Percentiles rank a stretch among this genome's conserved stretches.
Conservation (phyloP, 169 alveolate species). For the Theileria equi region DNA sequence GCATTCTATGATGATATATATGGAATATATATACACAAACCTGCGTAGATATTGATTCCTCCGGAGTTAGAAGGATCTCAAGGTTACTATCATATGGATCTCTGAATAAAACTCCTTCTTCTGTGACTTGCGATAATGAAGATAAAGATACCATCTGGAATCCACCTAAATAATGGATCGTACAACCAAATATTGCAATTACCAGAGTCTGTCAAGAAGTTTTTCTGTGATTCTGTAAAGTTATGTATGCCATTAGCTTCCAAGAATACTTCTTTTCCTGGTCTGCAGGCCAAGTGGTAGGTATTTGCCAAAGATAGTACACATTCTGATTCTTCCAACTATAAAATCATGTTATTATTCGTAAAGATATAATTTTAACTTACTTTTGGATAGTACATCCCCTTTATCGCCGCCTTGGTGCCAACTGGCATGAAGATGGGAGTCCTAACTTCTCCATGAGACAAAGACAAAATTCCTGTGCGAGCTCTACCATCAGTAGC, state of each 20-base stretch:
- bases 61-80: conserved; percentile 92
- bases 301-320: conserved; percentile 92
- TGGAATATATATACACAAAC: conserved; percentile 1
- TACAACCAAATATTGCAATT: background rate
- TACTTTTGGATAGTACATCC: conserved; percentile 56
- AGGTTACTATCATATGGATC: conserved; percentile 82
- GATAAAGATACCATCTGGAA: conserved; percentile 92
- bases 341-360: conserved; percentile 52
- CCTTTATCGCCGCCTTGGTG: conserved; percentile 92
- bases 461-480: conserved; percentile 87
- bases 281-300: conserved; percentile 94
- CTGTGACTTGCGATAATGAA: conserved; percentile 86
- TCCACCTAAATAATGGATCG: conserved; percentile 69
- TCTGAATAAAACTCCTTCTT: conserved; percentile 93
- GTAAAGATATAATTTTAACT: conserved; percentile 66
- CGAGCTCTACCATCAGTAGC: conserved; percentile 84
- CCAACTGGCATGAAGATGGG: conserved; percentile 99
- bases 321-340: conserved; percentile 70
- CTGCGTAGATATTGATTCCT: conserved; percentile 87
- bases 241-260: conserved; percentile 90
- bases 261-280: conserved; percentile 89
- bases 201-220: conserved; percentile 97
- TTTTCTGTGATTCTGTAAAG: conserved; percentile 90
- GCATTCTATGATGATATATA: conserved; percentile 77
- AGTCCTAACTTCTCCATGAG: conserved; percentile 93